phyloP scores from a whole-genome alignment of 2,329 filamentous ascomycete species.

The Nemania sp. region DNA sequence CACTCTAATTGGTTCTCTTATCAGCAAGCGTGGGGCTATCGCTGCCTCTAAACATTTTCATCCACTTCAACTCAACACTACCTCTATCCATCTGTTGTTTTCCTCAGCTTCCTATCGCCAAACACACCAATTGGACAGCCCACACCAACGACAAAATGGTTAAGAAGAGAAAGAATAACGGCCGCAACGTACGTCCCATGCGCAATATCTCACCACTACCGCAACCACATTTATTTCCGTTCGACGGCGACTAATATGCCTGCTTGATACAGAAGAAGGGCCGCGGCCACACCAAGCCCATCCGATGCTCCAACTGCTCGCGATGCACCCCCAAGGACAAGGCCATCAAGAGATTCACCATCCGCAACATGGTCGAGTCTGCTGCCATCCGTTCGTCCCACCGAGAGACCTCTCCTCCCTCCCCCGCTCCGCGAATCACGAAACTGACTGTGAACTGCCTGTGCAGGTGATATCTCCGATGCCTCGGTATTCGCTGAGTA shows the following conservation, averaged over 20 bases:
- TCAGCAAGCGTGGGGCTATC: conserved; percentile 21
- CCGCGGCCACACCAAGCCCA: conserved; percentile 99
- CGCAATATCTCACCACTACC: conserved; percentile 9
- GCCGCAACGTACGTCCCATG: conserved; percentile 47
- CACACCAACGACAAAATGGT: conserved; percentile 64
- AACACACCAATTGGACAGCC: conserved; percentile 18
- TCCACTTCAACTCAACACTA: conserved; percentile 16
- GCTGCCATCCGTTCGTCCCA: conserved; percentile 92
- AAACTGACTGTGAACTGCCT: conserved; percentile 15
- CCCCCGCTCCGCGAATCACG: conserved; percentile 14
- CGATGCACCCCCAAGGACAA: conserved; percentile 98
- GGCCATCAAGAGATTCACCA: conserved; percentile 99
- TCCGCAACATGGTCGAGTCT: conserved; percentile 99
- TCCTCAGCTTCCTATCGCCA: conserved; percentile 28
- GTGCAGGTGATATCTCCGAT: conserved; percentile 97
- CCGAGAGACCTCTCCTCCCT: background rate
- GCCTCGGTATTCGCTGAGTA: conserved; percentile 99
- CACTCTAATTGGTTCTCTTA: conserved; percentile 19
- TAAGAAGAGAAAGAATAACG: conserved; percentile 72
- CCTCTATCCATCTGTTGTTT: conserved; percentile 7
- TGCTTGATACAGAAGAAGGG: conserved; percentile 63
- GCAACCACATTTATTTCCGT: background rate
- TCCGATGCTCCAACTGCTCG: conserved; percentile 76
- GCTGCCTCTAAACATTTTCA: conserved; percentile 23
- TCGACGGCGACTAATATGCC: conserved; percentile 32